Evolutionary conservation across 805 yeast genomes (phyloP), one percentile per base, ranked within the genome.

Genomic region (Candida endomychidarum): DNA sequence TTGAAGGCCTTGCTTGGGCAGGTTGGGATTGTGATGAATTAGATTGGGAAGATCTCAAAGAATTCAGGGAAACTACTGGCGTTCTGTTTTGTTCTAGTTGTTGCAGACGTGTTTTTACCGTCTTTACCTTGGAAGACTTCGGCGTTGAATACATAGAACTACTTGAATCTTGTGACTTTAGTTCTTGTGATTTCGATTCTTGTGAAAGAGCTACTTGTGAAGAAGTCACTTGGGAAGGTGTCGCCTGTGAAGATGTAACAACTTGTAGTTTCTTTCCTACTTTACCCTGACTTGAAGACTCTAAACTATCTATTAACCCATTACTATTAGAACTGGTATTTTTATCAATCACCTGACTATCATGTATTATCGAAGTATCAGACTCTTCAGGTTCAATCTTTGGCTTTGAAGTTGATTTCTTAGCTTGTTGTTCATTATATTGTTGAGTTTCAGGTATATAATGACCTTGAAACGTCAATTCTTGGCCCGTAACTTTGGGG

Each of bases 401-500:
- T 21, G n/a, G n/a, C 15, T 15, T 19, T 16, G 20, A 6, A 29
- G 19, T 16, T 29, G n/a, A 10, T 29, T 18, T 31, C 8, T 8
- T 4, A 4, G 4, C 4, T 3, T 19, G 25, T 15, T 32, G 9
- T n/a, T 32, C 26, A 20, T 32, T 32, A 21, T 31, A 31, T 25
- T 29, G 34, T 26, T 38, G 42, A 8, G 42, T 38, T 19, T 38
- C 42, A 21, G 35, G 26, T 3, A 32, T 16, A 24, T 25, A 28
- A 8, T 15, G 25, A 10, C 30, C 38, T 9, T 40, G 38, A 23
- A 40, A 40, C 19, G 21, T 33, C 12, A 40, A 25, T 11, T 20
- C 33, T 20, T 27, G 38, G 9, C 42, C 42, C 3, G 42, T 24
- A 11, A 32, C 19, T 19, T 25, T 33, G 4, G 42, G 30, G 2